Evolutionary conservation across 2,329 filamentous ascomycete species (phyloP).

Genomic region (Ceratocystis harringtonii): DNA sequence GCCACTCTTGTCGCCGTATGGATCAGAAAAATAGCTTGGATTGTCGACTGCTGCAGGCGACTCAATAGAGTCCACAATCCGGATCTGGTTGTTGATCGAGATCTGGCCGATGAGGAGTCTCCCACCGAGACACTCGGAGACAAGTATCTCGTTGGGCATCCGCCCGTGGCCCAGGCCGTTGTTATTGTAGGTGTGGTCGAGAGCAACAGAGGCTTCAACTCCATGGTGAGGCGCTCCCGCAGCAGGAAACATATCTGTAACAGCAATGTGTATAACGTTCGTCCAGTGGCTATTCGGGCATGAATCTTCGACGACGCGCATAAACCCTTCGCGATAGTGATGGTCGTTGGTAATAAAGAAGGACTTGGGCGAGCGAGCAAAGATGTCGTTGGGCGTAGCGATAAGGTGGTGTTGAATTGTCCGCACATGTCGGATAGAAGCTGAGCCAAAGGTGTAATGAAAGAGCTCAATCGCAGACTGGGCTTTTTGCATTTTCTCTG

Average conservation of each 20-base stretch:
- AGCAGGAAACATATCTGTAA: conserved; percentile 15
- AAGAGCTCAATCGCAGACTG: conserved; percentile 45
- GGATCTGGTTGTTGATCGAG: conserved; percentile 17
- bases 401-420: conserved; percentile 39
- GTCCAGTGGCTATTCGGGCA: conserved; percentile 33
- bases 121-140: conserved; percentile 32
- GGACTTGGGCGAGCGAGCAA: conserved; percentile 31
- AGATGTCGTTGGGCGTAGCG: conserved; percentile 43
- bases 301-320: conserved; percentile 35
- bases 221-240: conserved; percentile 22
- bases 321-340: conserved; percentile 32
- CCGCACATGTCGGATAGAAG: conserved; percentile 32
- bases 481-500: conserved; percentile 25
- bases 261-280: conserved; percentile 28
- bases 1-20: conserved; percentile 38
- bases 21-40: conserved; percentile 41
- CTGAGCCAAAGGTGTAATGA: conserved; percentile 33
- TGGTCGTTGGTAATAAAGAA: conserved; percentile 50
- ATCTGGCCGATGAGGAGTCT: conserved; percentile 25
- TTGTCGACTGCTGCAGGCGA: conserved; percentile 35
- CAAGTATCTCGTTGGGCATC: conserved; percentile 28
- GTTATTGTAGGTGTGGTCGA: conserved; percentile 34
- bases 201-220: conserved; percentile 30
- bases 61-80: conserved; percentile 9
- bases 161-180: conserved; percentile 41